phyloP scores from a whole-genome alignment of 169 alveolate genomes.

The Babesia bovis region DNA sequence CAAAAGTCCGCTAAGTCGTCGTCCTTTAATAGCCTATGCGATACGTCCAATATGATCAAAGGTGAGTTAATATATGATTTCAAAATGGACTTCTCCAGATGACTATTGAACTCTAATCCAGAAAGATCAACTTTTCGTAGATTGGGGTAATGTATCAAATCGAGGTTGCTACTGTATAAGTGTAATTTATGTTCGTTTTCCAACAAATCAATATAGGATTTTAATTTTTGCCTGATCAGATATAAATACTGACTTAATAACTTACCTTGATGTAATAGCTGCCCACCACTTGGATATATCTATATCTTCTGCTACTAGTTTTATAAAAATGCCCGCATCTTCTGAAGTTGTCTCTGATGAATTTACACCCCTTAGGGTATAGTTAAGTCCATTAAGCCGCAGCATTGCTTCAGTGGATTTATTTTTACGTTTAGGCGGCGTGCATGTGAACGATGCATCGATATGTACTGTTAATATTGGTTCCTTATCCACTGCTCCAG shows the following conservation, averaged over 20 bases:
- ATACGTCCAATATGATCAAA: background rate
- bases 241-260: too few species aligned
- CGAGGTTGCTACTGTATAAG: background rate
- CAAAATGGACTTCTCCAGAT: slow-evolving; percentile 2
- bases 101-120: background rate
- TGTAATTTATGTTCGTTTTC: slow-evolving; percentile 10
- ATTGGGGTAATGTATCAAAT: slow-evolving; percentile 24
- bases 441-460: slow-evolving; percentile 29
- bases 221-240: background rate
- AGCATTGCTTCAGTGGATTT: background rate
- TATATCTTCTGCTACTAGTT: background rate
- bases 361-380: background rate
- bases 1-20: slow-evolving; percentile 12
- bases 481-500: background rate
- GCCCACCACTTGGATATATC: slow-evolving; percentile 7
- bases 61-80: slow-evolving; percentile 3
- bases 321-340: slow-evolving; percentile 1
- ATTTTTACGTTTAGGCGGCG: background rate
- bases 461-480: slow-evolving; percentile 18
- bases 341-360: background rate
- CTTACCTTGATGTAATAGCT: slow-evolving; percentile 3
- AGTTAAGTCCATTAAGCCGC: slow-evolving; percentile 7
- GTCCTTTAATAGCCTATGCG: slow-evolving; percentile 40
- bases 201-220: background rate
- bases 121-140: slow-evolving; percentile 6